Evolutionary conservation across 805 yeast genomes (phyloP).

Genomic region (Saitoella complicata): DNA sequence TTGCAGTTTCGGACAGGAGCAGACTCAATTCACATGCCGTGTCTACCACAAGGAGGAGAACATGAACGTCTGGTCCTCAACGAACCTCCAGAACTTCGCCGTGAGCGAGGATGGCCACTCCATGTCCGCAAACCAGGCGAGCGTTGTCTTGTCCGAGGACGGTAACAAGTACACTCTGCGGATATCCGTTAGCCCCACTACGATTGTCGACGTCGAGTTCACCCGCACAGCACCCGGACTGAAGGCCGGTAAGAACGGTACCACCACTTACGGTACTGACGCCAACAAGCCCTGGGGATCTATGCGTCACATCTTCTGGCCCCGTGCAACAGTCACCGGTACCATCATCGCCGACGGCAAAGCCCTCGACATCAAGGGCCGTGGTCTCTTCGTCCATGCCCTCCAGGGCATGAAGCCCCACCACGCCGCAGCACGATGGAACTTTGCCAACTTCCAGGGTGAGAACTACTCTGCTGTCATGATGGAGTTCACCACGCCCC

Average conservation of each 20-base stretch:
- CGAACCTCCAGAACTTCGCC: slow-evolving; percentile 64
- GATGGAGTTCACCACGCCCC: slow-evolving; percentile 94
- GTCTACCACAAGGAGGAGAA: slow-evolving; percentile 40
- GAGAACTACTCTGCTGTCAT: slow-evolving; percentile 54
- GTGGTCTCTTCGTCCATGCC: slow-evolving; percentile 84
- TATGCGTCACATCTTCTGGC: slow-evolving; percentile 96
- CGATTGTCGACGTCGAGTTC: slow-evolving; percentile 53
- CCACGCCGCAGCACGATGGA: slow-evolving; percentile 96
- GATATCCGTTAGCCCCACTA: slow-evolving; percentile 50
- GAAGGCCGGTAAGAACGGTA: slow-evolving; percentile 79
- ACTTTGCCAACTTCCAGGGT: slow-evolving; percentile 78
- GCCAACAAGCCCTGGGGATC: slow-evolving; percentile 83
- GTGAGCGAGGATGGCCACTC: slow-evolving; percentile 32
- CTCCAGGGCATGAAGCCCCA: slow-evolving; percentile 98
- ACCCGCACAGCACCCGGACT: slow-evolving; percentile 57
- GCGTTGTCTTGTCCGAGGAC: slow-evolving; percentile 43
- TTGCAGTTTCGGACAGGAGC: slow-evolving; percentile 30
- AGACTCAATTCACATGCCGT: slow-evolving; percentile 84
- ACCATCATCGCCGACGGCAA: slow-evolving; percentile 32
- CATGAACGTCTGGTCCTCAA: slow-evolving; percentile 72
- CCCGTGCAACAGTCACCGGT: slow-evolving; percentile 63
- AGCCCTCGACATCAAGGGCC: slow-evolving; percentile 23
- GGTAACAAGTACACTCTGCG: slow-evolving; percentile 34
- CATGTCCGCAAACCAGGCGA: slow-evolving; percentile 60
- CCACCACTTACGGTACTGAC: slow-evolving; percentile 75